Base-by-base conservation (phyloP, 2,329 filamentous ascomycete genomes). In the Calonectria hongkongensis region DNA sequence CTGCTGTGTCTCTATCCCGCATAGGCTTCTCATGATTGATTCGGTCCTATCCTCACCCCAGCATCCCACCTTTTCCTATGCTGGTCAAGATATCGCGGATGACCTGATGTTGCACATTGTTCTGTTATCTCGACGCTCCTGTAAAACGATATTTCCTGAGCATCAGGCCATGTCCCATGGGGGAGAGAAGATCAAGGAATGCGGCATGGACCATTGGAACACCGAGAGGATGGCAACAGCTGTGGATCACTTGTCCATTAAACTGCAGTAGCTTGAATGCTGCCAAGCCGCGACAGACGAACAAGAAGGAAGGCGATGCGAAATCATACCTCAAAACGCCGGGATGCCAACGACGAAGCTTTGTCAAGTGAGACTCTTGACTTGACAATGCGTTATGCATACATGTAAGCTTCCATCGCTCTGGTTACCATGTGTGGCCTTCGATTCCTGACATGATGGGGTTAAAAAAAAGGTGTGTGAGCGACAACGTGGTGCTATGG, bases 81-180 rank as follows among this genome's bases (percentile, higher is more conserved):
- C 51, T 64, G 73, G 71, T 50, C 73, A 79, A 73, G 58, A 73
- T 62, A 43, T 30, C 51, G 43, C 69, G 56, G 66, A 75, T 77
- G 58, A 73, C 66, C 70, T 74, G 66, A 69, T 73, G 54, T 56
- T 21, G 47, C 25, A 62, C 36, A 33, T 63, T 15, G 21, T 43
- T 51, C 41, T 60, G 64, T 62, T 68, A 54, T 58, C 30, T 47
- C 27, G 68, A 66, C 70, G 71, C 58, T 64, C 51, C 33, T 66
- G 28, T 48, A 69, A 71, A 39, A 30, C 36, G 43, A 50, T 58
- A 30, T 39, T 27, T 69, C 51, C 63, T 48, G 64, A 77, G 66
- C 45, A 79, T 79, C 75, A 77, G 76, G 72, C 78, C 76, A 79
- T 74, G 62, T 56, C 50, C 56, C 60, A 39, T 33, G 69, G 43